Conservation (phyloP, 2,329 filamentous ascomycete genomes). For the Thelonectria blattea region DNA sequence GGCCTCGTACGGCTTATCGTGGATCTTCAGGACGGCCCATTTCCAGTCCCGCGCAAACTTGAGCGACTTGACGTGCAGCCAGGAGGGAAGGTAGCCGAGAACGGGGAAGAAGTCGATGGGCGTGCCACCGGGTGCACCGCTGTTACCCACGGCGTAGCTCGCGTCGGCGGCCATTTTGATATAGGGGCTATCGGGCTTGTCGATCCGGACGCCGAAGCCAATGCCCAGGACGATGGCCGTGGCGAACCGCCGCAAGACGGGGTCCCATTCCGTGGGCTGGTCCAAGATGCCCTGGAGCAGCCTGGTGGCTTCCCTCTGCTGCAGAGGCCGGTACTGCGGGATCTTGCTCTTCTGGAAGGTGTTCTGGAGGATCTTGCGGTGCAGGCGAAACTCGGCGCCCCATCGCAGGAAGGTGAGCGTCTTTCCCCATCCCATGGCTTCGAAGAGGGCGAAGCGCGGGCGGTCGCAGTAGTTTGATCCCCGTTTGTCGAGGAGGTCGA, state of each 20-base stretch:
- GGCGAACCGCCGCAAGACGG: conserved; percentile 45
- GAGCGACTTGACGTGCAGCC: conserved; percentile 32
- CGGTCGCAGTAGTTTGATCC: conserved; percentile 53
- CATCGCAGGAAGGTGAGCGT: conserved; percentile 53
- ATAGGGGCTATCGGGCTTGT: conserved; percentile 46
- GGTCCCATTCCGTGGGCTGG: conserved; percentile 46
- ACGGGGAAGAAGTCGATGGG: conserved; percentile 1
- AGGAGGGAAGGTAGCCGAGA: neutral
- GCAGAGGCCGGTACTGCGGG: conserved; percentile 42
- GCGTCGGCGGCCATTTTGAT: conserved; percentile 46
- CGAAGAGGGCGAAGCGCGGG: conserved; percentile 51
- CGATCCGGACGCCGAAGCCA: conserved; percentile 50
- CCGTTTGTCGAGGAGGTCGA: conserved; percentile 52
- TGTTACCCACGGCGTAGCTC: conserved; percentile 38
- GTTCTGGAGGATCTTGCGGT: conserved; percentile 52
- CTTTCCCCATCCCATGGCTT: conserved; percentile 53
- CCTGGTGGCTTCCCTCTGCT: conserved; percentile 42
- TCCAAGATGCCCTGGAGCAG: conserved; percentile 41
- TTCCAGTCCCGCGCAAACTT: conserved; percentile 25
- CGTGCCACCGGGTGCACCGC: conserved; percentile 42
- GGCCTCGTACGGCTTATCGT: conserved; percentile 51
- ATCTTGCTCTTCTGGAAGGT: conserved; percentile 49
- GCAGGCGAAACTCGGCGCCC: conserved; percentile 49
- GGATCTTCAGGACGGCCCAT: conserved; percentile 47
- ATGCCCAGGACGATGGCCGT: conserved; percentile 51